These are phyloP conservation scores for Yamadazyma triangularis DNA, from an alignment of 1,139 yeast genomes.

Conservation along the genomic window DNA sequence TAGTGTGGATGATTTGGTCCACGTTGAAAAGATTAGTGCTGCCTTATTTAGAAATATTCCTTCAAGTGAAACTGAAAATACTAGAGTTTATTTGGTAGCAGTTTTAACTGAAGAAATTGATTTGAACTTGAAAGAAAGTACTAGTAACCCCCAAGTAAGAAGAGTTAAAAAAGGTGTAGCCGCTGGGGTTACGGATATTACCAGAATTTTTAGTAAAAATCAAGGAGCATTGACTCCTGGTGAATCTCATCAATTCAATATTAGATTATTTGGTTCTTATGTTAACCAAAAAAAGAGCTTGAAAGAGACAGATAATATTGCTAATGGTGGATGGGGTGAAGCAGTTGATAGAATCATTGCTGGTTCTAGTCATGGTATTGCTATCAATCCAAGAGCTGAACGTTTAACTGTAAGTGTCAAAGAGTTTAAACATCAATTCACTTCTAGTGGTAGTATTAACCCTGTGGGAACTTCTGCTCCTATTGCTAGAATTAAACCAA, in stretches of 20 bases:
- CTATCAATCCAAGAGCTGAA: constrained; percentile 79
- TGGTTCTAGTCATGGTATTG: constrained; percentile 76
- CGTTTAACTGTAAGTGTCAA: constrained; percentile 65
- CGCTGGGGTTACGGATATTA: constrained; percentile 83
- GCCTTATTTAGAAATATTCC: constrained; percentile 80
- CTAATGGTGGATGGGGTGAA: constrained; percentile 88
- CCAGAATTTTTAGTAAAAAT: constrained; percentile 68
- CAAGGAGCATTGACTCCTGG: constrained; percentile 58
- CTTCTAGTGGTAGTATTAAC: constrained; percentile 18
- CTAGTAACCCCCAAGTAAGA: constrained; percentile 25
- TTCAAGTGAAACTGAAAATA: constrained; percentile 57
- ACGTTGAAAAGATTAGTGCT: constrained; percentile 67
- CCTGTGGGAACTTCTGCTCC: constrained; percentile 43
- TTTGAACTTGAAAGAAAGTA: constrained; percentile 22
- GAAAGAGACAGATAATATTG: constrained; percentile 16
- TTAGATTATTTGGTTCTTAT: constrained; percentile 71
- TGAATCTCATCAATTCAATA: constrained; percentile 65
- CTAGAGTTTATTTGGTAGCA: constrained; percentile 65
- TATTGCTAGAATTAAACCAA: constrained; percentile 58
- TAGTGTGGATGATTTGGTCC: constrained; percentile 53
- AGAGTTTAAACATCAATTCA: constrained; percentile 61
- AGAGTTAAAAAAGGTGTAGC: constrained; percentile 75
- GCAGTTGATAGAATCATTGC: constrained; percentile 71
- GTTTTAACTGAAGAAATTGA: constrained; percentile 59
- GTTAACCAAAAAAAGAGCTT: constrained; percentile 32